phyloP scores from a whole-genome alignment of 2,329 filamentous ascomycete species.

The Thielaviopsis populi region DNA sequence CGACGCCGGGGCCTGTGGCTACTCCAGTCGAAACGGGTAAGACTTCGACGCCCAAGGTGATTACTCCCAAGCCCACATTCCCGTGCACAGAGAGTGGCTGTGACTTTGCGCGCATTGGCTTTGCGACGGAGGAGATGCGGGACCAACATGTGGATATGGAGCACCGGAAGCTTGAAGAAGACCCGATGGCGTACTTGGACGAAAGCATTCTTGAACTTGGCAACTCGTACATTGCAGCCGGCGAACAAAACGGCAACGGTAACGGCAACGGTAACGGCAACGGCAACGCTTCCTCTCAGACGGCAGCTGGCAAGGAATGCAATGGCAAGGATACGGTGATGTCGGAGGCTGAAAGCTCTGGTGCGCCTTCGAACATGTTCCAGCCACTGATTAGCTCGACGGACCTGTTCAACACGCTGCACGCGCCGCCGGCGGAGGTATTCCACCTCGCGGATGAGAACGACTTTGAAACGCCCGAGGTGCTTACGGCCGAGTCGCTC shows the following conservation, averaged over 20 bases:
- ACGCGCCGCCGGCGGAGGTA: conserved; percentile 8
- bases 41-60: conserved; percentile 19
- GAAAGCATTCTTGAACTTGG: conserved; percentile 33
- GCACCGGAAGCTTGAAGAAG: conserved; percentile 39
- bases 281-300: conserved; percentile 20
- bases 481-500: conserved; percentile 12
- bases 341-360: neutral
- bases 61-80: conserved; percentile 28
- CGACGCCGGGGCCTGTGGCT: conserved; percentile 12
- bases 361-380: neutral
- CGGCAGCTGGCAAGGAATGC: neutral
- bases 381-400: conserved; percentile 8
- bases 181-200: conserved; percentile 38
- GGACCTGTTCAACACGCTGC: conserved; percentile 6
- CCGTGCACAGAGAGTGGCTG: conserved; percentile 41
- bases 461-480: neutral
- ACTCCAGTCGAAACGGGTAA: conserved; percentile 19
- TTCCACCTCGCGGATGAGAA: conserved; percentile 2
- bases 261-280: conserved; percentile 33
- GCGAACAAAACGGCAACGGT: conserved; percentile 22
- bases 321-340: neutral
- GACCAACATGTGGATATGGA: conserved; percentile 42
- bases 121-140: conserved; percentile 39
- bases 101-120: conserved; percentile 34
- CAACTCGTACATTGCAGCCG: conserved; percentile 20